Percentiles rank a stretch among this genome's conserved stretches.
These are phyloP conservation scores for Aspergillus carlsbadensis DNA, from an alignment of 495 filamentous ascomycete species.

Conservation along the genomic window DNA sequence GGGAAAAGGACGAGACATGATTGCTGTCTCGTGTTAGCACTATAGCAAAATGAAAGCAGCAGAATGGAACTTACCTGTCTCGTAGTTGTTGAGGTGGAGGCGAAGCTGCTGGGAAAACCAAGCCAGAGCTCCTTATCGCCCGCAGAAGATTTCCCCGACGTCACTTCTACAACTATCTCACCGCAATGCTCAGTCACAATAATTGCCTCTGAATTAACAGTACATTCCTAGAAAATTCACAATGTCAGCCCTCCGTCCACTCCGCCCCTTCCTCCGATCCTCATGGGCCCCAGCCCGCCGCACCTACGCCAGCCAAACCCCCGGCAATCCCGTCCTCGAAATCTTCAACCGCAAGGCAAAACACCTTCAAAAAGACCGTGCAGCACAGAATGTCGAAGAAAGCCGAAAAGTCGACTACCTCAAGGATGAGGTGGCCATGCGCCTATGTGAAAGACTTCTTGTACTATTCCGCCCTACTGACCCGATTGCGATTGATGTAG, in stretches of 20 bases:
- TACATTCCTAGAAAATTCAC: too few relatives aligned
- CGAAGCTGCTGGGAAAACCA: background rate
- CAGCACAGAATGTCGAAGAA: conserved; percentile 64
- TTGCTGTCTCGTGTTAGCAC: background rate
- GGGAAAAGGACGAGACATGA: conserved; percentile 75
- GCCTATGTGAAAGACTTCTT: conserved; percentile 83
- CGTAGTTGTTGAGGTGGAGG: background rate
- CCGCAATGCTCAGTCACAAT: too few relatives aligned
- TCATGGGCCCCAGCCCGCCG: conserved; percentile 27
- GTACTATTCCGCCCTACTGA: conserved; percentile 42
- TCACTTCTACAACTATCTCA: background rate
- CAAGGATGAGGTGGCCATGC: conserved; percentile 82
- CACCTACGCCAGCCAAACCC: conserved; percentile 71
- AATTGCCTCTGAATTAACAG: too few relatives aligned
- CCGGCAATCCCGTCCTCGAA: conserved; percentile 73
- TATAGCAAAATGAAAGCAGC: background rate
- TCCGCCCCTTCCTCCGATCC: conserved; percentile 29
- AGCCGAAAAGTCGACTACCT: conserved; percentile 87
- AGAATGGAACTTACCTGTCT: background rate
- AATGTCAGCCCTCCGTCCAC: conserved; percentile 11
- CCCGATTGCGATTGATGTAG: background rate
- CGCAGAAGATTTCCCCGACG: conserved; percentile 8
- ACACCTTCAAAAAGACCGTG: conserved; percentile 85
- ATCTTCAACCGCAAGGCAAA: conserved; percentile 90
- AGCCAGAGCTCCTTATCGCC: background rate